Evolutionary conservation across 2,329 filamentous ascomycete species (phyloP).

Genomic region (Dryadomyces quercivorus): DNA sequence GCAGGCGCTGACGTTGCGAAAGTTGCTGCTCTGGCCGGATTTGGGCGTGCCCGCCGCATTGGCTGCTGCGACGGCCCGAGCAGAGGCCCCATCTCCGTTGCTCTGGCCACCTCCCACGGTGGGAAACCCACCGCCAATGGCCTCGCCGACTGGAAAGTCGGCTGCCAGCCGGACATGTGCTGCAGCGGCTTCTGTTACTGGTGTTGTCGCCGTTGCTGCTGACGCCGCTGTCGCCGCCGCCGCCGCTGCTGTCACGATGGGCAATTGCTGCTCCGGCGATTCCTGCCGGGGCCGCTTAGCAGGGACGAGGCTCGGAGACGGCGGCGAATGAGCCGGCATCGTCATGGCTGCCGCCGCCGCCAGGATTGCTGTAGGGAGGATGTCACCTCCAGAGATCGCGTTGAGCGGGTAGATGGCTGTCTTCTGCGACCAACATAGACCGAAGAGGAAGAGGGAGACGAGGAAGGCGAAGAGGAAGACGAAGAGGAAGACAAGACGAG

Average conservation of each 20-base stretch:
- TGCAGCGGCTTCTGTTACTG: background rate
- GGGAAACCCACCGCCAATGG: background rate
- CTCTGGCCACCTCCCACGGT: background rate
- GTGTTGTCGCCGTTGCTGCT: background rate
- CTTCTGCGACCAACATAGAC: too few relatives aligned
- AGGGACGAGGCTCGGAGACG: conserved; percentile 37
- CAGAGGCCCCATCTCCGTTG: conserved; percentile 12
- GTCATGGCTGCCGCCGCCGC: conserved; percentile 6
- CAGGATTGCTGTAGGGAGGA: background rate
- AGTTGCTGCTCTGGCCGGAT: conserved; percentile 49
- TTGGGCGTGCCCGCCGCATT: conserved; percentile 23
- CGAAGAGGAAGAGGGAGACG: too few relatives aligned
- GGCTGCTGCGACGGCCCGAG: conserved; percentile 14
- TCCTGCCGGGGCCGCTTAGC: conserved; percentile 45
- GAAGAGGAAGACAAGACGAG: too few relatives aligned
- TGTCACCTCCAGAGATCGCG: too few relatives aligned
- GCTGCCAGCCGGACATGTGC: background rate
- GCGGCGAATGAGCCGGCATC: conserved; percentile 36
- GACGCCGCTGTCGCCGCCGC: too few relatives aligned
- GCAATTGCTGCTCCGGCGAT: conserved; percentile 23
- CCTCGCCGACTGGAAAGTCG: background rate
- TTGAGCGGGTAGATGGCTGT: too few relatives aligned
- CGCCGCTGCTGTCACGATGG: too few relatives aligned
- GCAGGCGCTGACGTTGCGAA: conserved; percentile 86
- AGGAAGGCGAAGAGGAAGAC: too few relatives aligned